Evolutionary conservation across 257 asterid species (phyloP).

Genomic region (Ophiorrhiza pumila): DNA sequence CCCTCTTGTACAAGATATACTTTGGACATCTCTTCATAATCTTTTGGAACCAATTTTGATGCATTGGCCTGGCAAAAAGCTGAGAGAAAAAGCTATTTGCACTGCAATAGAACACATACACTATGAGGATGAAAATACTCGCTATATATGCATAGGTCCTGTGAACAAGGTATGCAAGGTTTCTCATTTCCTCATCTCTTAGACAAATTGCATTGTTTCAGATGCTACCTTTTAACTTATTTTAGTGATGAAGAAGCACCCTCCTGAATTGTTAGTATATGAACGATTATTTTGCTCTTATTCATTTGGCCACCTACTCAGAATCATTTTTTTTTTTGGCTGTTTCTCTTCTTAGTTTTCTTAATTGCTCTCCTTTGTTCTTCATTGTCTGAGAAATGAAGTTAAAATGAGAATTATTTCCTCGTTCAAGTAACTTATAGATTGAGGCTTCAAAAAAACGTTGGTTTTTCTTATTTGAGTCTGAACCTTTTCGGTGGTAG

Average conservation of each 20-base stretch:
- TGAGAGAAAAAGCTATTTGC: conserved; percentile 73
- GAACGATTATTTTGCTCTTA: neutral
- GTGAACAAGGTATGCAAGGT: conserved; percentile 75
- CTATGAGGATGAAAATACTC: conserved; percentile 97
- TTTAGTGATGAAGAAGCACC: neutral
- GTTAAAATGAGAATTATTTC: neutral
- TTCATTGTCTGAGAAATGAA: neutral
- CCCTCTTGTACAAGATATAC: conserved; percentile 81
- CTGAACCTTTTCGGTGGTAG: conserved; percentile 35
- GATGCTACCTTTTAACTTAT: neutral
- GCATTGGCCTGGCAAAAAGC: conserved; percentile 90
- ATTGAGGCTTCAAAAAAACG: neutral
- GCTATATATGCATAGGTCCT: conserved; percentile 90
- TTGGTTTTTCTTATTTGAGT: neutral
- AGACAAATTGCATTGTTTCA: neutral
- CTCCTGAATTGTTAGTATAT: neutral
- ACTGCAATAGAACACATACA: conserved; percentile 88
- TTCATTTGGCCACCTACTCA: too few relatives aligned
- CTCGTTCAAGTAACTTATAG: neutral
- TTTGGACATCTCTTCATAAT: conserved; percentile 90
- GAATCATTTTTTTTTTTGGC: neutral
- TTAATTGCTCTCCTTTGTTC: neutral
- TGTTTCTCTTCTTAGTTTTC: neutral
- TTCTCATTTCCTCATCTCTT: neutral
- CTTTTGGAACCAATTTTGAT: conserved; percentile 75